Percentiles rank a stretch among this genome's conserved stretches.
phyloP scores from a whole-genome alignment of 2,329 filamentous ascomycete genomes.

The Cladophialophora bantiana region DNA sequence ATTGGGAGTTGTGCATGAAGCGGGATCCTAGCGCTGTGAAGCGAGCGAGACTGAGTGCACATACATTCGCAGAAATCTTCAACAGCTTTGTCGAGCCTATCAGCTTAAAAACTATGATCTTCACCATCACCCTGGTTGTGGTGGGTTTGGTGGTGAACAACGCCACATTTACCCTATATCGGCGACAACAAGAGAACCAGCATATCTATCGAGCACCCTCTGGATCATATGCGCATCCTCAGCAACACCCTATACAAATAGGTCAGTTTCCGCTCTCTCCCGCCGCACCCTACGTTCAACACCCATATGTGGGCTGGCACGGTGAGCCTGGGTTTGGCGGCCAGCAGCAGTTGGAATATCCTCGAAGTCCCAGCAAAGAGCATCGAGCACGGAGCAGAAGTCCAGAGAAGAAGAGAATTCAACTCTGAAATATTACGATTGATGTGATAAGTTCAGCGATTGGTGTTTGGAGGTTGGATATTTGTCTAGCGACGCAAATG shows the following conservation, averaged over 20 bases:
- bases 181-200: conserved; percentile 38
- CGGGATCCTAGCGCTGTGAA: conserved; percentile 80
- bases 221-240: conserved; percentile 35
- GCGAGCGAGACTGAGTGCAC: conserved; percentile 79
- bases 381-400: conserved; percentile 37
- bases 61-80: conserved; percentile 89
- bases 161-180: conserved; percentile 39
- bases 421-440: conserved; percentile 13
- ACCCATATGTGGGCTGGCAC: conserved; percentile 37
- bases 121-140: conserved; percentile 38
- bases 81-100: conserved; percentile 93
- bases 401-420: conserved; percentile 39
- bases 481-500: conserved; percentile 1
- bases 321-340: conserved; percentile 23
- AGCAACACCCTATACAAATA: conserved; percentile 27
- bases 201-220: conserved; percentile 34
- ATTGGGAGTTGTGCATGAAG: conserved; percentile 89
- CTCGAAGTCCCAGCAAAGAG: conserved; percentile 40
- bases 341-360: conserved; percentile 38
- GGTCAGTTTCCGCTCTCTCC: conserved; percentile 32
- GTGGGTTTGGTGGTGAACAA: conserved; percentile 39
- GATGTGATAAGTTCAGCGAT: conserved; percentile 3
- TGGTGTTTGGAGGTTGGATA: conserved; percentile 1
- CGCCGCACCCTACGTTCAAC: conserved; percentile 32
- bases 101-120: conserved; percentile 76